phyloP scores from a whole-genome alignment of 805 yeast genomes.

The Brettanomyces sp. region DNA sequence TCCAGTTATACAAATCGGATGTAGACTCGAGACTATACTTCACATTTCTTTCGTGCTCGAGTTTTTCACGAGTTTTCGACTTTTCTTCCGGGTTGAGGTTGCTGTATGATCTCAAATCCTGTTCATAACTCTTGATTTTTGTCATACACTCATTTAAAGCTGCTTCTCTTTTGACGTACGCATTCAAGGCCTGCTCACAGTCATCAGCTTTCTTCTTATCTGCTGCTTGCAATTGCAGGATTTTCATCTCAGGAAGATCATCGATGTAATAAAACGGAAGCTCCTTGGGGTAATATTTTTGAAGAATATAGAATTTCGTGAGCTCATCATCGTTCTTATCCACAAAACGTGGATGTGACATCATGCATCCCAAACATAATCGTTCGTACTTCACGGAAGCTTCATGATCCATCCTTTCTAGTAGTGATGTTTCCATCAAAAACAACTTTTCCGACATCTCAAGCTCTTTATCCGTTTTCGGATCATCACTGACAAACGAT shows the following conservation, averaged over 20 bases:
- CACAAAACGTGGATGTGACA: conserved; percentile 11
- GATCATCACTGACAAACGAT: background rate
- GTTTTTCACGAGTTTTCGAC: background rate
- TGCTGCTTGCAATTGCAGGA: conserved; percentile 5
- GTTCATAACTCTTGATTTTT: background rate
- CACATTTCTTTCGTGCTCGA: background rate
- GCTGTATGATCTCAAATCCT: background rate
- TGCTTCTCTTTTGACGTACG: background rate
- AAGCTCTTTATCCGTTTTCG: background rate
- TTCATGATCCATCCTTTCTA: conserved; percentile 17
- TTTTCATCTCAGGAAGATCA: background rate
- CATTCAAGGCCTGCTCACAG: background rate
- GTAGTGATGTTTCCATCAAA: conserved; percentile 14
- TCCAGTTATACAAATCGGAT: background rate
- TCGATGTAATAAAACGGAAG: conserved; percentile 3
- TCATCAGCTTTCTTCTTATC: background rate
- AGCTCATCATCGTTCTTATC: conserved; percentile 11
- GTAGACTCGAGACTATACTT: background rate
- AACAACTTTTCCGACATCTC: conserved; percentile 5
- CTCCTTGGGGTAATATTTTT: conserved; percentile 10
- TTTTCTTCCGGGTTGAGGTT: background rate
- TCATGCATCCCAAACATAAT: conserved; percentile 13
- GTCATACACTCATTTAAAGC: background rate
- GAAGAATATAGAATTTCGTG: conserved; percentile 7
- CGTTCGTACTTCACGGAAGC: conserved; percentile 19